Evolutionary conservation across 192 early-diverging fungal species (phyloP).

Genomic region (Glomus cerebriforme): DNA sequence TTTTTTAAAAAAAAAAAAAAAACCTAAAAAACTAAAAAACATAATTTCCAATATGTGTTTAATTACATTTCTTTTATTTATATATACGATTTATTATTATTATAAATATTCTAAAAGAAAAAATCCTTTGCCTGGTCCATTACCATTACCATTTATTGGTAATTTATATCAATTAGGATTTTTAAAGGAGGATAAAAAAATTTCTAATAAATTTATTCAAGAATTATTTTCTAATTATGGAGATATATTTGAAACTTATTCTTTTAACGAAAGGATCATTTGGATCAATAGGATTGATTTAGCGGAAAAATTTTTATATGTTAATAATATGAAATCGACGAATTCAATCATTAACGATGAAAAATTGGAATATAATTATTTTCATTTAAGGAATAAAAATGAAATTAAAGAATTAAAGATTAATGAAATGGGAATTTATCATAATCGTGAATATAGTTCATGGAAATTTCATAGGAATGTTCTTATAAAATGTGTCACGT

Average conservation of each 20-base stretch:
- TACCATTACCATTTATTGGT: background rate
- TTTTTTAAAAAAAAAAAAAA: background rate
- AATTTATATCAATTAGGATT: background rate
- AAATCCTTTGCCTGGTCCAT: background rate
- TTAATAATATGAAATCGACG: background rate
- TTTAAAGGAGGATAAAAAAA: background rate
- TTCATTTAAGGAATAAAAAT: background rate
- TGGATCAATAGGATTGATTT: background rate
- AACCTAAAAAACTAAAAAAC: background rate
- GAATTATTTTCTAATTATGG: background rate
- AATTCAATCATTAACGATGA: background rate
- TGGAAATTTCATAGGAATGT: background rate
- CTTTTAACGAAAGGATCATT: background rate
- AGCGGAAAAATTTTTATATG: background rate
- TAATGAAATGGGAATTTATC: background rate
- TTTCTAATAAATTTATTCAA: background rate
- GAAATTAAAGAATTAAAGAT: background rate
- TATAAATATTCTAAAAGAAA: background rate
- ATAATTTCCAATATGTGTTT: background rate
- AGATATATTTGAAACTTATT: conserved; percentile 7
- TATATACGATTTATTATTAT: background rate
- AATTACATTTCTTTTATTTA: background rate
- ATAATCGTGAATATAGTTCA: background rate
- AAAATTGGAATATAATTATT: background rate
- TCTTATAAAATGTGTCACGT: background rate